Conservation (phyloP, 2,329 filamentous ascomycete species). For the Rhinocladiella similis region DNA sequence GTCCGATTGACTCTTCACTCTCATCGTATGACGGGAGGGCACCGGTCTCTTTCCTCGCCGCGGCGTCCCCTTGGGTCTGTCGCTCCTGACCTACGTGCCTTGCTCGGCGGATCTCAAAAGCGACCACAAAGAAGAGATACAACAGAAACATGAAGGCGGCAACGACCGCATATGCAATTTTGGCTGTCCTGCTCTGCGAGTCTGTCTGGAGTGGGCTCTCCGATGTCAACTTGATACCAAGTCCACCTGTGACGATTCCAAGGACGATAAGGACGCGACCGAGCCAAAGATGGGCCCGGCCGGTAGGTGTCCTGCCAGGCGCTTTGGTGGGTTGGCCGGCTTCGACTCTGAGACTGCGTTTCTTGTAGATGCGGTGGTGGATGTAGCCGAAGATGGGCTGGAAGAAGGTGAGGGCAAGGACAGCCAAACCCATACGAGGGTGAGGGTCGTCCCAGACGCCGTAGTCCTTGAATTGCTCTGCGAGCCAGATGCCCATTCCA, state of each 20-base stretch:
- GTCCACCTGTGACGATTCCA: conserved; percentile 58
- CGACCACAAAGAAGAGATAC: conserved; percentile 37
- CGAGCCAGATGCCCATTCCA: conserved; percentile 34
- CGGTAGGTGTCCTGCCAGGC: conserved; percentile 24
- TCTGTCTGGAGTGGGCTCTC: conserved; percentile 34
- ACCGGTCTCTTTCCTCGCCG: conserved; percentile 7
- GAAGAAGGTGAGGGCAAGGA: conserved; percentile 32
- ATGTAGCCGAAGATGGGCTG: conserved; percentile 34
- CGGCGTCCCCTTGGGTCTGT: conserved; percentile 9
- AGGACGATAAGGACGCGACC: conserved; percentile 52
- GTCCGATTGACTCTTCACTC: conserved; percentile 20
- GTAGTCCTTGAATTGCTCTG: conserved; percentile 27
- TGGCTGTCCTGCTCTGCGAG: conserved; percentile 34
- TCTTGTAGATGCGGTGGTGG: conserved; percentile 33
- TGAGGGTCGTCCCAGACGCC: conserved; percentile 31
- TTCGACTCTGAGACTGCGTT: conserved; percentile 11
- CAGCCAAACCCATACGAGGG: conserved; percentile 32
- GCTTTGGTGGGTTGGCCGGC: conserved; percentile 18
- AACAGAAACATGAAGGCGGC: conserved; percentile 49
- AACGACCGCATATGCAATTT: conserved; percentile 53
- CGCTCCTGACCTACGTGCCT: conserved; percentile 6
- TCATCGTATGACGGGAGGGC: conserved; percentile 24
- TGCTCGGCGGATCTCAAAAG: conserved; percentile 23
- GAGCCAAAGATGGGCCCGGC: conserved; percentile 53
- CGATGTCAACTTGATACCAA: conserved; percentile 52